These are phyloP conservation scores for Kodamaea neixiangensis DNA, from an alignment of 805 yeast genomes.

Conservation along the genomic window DNA sequence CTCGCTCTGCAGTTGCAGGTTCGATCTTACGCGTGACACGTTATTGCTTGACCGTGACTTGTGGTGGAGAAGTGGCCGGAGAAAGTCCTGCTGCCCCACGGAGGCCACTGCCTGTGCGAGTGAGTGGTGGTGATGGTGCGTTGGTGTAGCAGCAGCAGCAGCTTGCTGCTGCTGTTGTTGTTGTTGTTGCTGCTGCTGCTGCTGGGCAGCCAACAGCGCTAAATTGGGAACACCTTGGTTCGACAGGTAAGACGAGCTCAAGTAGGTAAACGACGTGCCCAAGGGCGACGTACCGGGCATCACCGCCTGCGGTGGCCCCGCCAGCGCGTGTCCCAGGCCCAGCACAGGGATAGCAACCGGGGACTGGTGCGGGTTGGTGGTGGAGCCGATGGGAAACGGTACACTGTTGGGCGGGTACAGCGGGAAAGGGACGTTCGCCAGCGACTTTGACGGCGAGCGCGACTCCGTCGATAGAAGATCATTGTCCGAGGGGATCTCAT, in stretches of 20 bases:
- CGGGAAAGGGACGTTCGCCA: slow-evolving; percentile 9
- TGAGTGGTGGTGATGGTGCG: slow-evolving; percentile 5
- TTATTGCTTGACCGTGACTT: slow-evolving; percentile 53
- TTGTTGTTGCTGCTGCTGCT: slow-evolving; percentile 4
- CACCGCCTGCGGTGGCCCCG: slow-evolving; percentile 4
- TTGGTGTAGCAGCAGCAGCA: slow-evolving; percentile 10
- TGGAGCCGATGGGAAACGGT: slow-evolving; percentile 13
- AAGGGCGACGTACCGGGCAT: slow-evolving; percentile 5
- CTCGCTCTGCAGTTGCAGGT: slow-evolving; percentile 33
- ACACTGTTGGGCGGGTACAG: slow-evolving; percentile 7
- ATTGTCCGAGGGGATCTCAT: slow-evolving; percentile 29
- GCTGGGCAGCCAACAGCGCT: background rate
- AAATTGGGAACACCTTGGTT: background rate
- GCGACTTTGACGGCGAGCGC: slow-evolving; percentile 16
- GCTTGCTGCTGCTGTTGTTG: slow-evolving; percentile 5
- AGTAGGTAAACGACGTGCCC: slow-evolving; percentile 3
- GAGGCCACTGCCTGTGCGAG: slow-evolving; percentile 12
- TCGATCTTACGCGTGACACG: slow-evolving; percentile 40
- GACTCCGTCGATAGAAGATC: slow-evolving; percentile 19
- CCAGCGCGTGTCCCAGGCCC: background rate
- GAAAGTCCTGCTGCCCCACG: slow-evolving; percentile 22
- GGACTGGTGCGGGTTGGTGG: slow-evolving; percentile 7
- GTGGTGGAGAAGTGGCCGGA: slow-evolving; percentile 51
- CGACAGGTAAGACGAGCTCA: slow-evolving; percentile 9
- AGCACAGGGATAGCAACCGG: slow-evolving; percentile 2